Evolutionary conservation across 495 filamentous ascomycete genomes (phyloP), one percentile per base, ranked within the genome.

Genomic region (Penicillium verhagenii): DNA sequence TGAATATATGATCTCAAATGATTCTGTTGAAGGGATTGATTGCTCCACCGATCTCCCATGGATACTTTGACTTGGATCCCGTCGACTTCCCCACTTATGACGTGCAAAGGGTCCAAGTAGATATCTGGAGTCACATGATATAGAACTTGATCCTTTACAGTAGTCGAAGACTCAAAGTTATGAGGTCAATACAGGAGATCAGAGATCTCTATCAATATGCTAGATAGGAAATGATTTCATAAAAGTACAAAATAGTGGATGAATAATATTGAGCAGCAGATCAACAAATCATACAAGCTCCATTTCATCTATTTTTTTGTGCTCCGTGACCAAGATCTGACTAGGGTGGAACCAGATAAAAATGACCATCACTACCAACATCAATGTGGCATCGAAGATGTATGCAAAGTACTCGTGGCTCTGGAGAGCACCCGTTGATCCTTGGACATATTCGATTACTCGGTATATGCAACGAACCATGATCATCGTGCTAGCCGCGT

Each of bases 391-490:
- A 60, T 90, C 86, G 60, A 88, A 87, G 5, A 86, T 58, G 64
- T 87, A 88, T 38, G 86, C 51, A 51, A 76, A 79, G 59, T 73
- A 74, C 70, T 89, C 86, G 47, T 82, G 75, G 7, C 50, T 60
- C 21, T 86, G 59, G 16, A 81, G 33, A 55, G 64, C 69, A 1
- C 85, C 83, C 10, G 68, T 64, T 35, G 76, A 60, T 0, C 86
- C 85, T 66, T 82, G 73, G 1, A 75, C 45, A 57, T 82, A 90
- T 67, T 91, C 87, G 4, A 85, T 58, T 14, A 85, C 66, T n/a
- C 86, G 74, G 59, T 85, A 87, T 4, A 87, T 49, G 16, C 73
- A 82, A 13, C 87, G 75, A 2, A 87, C 60, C 50, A 90, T 57
- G 51, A 90, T 86, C 25, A 87, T 64, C 1, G 54, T 59, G 43